Base-by-base conservation (phyloP, 805 yeast genomes). In the Isabelozyma gotoi region DNA sequence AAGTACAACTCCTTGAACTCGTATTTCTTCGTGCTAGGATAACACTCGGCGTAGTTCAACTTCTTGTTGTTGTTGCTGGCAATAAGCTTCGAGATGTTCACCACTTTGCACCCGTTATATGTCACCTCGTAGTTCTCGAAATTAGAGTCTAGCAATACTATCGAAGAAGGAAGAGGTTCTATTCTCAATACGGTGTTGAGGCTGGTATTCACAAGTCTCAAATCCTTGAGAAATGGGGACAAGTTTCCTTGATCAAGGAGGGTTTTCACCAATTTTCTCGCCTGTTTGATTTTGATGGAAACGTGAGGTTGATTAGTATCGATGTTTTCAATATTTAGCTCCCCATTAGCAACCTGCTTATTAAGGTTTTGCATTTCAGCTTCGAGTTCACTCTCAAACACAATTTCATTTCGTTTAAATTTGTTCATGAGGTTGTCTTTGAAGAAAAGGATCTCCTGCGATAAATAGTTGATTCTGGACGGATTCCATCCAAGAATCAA, bases 191-290 rank as follows among this genome's bases (percentile, higher is more conserved):
- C 67, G 50, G 82, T 82, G 57, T 88, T 96, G 53, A 78, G 77
- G 45, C 82, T 83, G 71, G 95, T 79, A 16, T 79, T 68, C 1
- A 88, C 71, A 0, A 95, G 86, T 47, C 88, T 76, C 19, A 79
- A 65, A 17, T 71, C 63, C 15, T 71, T 63, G 2, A 81, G 67
- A 56, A 91, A 89, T 10, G 99, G 99, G 24, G 94, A 85, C 37
- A 94, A 61, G 56, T 81, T 85, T 0, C 94, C 94, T 64, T 94
- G 99, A 56, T 88, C 96, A 10, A 94, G 63, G 0, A 94, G 47
- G 0, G 97, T 90, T 49, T 86, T 84, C 14, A 85, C 88, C 2
- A 90, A 63, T 55, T 84, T 84, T 48, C 88, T 73, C 0, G 89
- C 80, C 59, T 84, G 86, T 34, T 67, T 65, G 2, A 78, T 61